phyloP scores from a whole-genome alignment of 768 basidiomycete species.

The Terana coerulea region DNA sequence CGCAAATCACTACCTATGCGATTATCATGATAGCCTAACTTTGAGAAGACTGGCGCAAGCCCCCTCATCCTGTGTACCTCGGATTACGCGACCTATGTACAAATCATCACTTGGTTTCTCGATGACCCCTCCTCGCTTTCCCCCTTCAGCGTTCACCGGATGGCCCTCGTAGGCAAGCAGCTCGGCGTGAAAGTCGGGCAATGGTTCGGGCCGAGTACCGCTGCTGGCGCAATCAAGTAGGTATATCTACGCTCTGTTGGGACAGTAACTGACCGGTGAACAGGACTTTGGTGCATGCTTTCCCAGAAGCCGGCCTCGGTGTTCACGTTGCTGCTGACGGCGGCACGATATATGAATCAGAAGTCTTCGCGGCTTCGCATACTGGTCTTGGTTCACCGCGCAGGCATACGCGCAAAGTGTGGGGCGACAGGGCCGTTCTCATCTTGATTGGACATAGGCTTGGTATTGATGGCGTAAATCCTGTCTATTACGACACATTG shows the following conservation, averaged over 20 bases:
- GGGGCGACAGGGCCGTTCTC: slow-evolving; percentile 85
- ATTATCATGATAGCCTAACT: not conserved
- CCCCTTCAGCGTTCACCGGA: slow-evolving; percentile 94
- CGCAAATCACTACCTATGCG: slow-evolving; percentile 19
- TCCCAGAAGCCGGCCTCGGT: slow-evolving; percentile 75
- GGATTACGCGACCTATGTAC: slow-evolving; percentile 83
- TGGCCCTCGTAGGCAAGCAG: slow-evolving; percentile 93
- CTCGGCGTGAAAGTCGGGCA: slow-evolving; percentile 93
- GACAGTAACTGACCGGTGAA: not conserved
- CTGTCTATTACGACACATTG: slow-evolving; percentile 86
- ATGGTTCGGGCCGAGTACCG: slow-evolving; percentile 98
- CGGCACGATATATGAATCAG: slow-evolving; percentile 69
- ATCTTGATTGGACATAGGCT: slow-evolving; percentile 83
- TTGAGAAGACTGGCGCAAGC: slow-evolving; percentile 76
- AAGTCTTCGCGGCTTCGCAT: slow-evolving; percentile 77
- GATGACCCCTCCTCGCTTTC: slow-evolving; percentile 81
- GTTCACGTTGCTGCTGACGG: slow-evolving; percentile 83
- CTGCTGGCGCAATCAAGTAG: slow-evolving; percentile 94
- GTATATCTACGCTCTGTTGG: slow-evolving; percentile 5
- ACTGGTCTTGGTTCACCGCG: slow-evolving; percentile 26
- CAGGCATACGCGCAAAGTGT: slow-evolving; percentile 31
- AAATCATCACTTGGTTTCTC: slow-evolving; percentile 92
- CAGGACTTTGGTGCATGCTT: slow-evolving; percentile 74
- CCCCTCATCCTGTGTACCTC: slow-evolving; percentile 56
- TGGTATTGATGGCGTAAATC: slow-evolving; percentile 92